phyloP scores from a whole-genome alignment of 805 yeast species.

The Tetrapisispora taiwanensis region DNA sequence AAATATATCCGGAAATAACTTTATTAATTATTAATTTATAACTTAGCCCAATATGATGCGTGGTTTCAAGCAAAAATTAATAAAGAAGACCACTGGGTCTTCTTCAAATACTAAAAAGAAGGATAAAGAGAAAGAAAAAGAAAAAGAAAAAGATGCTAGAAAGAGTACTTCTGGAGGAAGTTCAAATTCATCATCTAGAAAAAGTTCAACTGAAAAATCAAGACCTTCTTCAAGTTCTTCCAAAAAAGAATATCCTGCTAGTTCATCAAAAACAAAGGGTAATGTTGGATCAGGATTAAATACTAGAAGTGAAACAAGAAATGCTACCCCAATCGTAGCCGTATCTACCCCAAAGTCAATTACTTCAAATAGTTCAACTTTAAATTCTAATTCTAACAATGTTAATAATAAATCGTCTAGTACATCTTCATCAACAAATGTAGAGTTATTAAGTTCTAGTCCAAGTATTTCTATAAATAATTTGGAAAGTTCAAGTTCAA shows the following conservation, averaged over 20 bases:
- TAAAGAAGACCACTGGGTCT: conserved; percentile 29
- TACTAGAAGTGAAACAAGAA: conserved; percentile 3
- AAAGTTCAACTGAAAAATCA: conserved; percentile 12
- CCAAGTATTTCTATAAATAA: neutral
- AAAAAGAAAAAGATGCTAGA: conserved; percentile 19
- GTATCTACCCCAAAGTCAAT: neutral
- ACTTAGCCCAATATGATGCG: conserved; percentile 48
- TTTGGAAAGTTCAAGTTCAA: neutral
- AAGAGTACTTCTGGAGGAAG: conserved; percentile 4
- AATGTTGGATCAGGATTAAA: neutral
- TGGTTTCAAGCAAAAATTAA: conserved; percentile 52
- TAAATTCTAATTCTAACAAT: neutral
- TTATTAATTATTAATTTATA: too few species aligned
- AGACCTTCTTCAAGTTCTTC: conserved; percentile 10
- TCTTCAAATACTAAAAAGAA: conserved; percentile 33
- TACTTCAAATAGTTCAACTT: neutral
- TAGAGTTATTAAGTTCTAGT: conserved; percentile 2
- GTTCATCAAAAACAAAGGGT: conserved; percentile 4
- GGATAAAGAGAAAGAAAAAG: conserved; percentile 36
- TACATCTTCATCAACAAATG: neutral
- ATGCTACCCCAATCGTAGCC: conserved; percentile 3
- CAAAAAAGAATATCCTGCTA: conserved; percentile 3
- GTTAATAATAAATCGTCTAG: neutral
- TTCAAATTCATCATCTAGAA: conserved; percentile 12
- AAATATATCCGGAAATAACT: too few species aligned